Percentiles rank a stretch among this genome's conserved stretches.
Evolutionary conservation across 2,329 filamentous ascomycete species (phyloP).

Genomic region (Harringtonia lauricola): DNA sequence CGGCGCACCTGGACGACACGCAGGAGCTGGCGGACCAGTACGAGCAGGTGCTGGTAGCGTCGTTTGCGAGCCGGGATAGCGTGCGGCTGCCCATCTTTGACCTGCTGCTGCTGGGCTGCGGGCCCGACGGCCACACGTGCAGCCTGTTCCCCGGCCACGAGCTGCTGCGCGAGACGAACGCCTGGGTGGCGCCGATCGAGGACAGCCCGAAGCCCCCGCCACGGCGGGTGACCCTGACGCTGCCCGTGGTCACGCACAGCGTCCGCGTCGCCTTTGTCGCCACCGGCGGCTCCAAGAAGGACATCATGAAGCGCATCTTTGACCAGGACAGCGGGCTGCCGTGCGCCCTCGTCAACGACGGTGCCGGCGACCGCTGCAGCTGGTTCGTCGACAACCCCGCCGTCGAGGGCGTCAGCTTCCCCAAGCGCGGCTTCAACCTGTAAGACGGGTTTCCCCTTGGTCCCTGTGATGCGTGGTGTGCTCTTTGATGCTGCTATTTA

Average conservation of each 20-base stretch:
- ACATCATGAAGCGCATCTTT: slow-evolving; percentile 86
- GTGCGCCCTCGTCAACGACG: slow-evolving; percentile 78
- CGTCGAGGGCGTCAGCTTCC: slow-evolving; percentile 75
- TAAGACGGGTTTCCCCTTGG: slow-evolving; percentile 16
- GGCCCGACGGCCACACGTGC: slow-evolving; percentile 95
- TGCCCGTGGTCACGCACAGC: slow-evolving; percentile 83
- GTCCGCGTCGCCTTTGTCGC: slow-evolving; percentile 84
- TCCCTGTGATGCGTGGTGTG: no score
- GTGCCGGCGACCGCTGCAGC: slow-evolving; percentile 72
- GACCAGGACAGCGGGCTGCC: slow-evolving; percentile 72
- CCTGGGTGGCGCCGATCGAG: slow-evolving; percentile 86
- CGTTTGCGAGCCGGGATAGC: slow-evolving; percentile 85
- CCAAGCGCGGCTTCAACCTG: slow-evolving; percentile 54
- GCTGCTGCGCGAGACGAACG: slow-evolving; percentile 72
- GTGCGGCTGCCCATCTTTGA: slow-evolving; percentile 95
- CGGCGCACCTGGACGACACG: slow-evolving; percentile 53
- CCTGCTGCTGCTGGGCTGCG: slow-evolving; percentile 83
- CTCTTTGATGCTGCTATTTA: no score
- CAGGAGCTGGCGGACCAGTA: slow-evolving; percentile 93
- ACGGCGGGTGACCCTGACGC: slow-evolving; percentile 79
- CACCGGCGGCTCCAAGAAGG: slow-evolving; percentile 81
- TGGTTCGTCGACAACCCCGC: slow-evolving; percentile 92
- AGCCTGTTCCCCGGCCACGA: slow-evolving; percentile 86
- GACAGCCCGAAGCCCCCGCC: slow-evolving; percentile 93
- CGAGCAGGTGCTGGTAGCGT: slow-evolving; percentile 73